Base-by-base conservation (phyloP, 768 basidiomycete species). In the Pleurotus tuoliensis region DNA sequence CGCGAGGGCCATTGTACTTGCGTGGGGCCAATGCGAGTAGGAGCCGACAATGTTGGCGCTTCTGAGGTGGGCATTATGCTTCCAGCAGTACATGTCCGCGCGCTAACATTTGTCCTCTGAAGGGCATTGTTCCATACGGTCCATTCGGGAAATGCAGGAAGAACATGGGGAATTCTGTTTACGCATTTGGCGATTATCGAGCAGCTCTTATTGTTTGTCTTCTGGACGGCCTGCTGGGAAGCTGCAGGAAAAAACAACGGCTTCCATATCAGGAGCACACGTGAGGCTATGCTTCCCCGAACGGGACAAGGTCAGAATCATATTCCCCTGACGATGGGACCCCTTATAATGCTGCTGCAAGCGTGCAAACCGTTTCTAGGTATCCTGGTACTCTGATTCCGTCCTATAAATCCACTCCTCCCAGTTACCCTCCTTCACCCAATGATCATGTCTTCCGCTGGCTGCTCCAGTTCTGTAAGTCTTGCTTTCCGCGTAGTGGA, bases 381-480 rank as follows among this genome's bases (percentile, higher is more conserved):
- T 53, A 43, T 41, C 51, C 51, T 41, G 16, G 46, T 47, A 16
- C 48, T 50, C 22, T 50, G 20, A 22, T 22, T 53, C 39, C 51
- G 37, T 34, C 11, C 39, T 53, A 18, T 39, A 53, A 53, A 20
- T 41, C 51, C 20, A 30, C 41, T 12, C 11, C 22, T 53, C 25
- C 51, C 15, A 34, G 41, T 22, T n/a, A 44, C 20, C 12, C 41
- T 44, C 20, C 41, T 22, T 44, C 41, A 53, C 37, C 51, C 37
- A 43, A 53, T 41, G 45, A 47, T 45, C 16, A 55, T 55, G 54
- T 55, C 54, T 24, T 55, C 54, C 25, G 54, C 54, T 45, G 54
- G 54, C 44, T 55, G 54, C 39, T 53, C 51, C 22, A 53, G 51
- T 46, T 55, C 54, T 18, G 54, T 55, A 44, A 45, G 54, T 55